Evolutionary conservation across 2,329 filamentous ascomycete genomes (phyloP), one percentile per base, ranked within the genome.

Genomic region (Colletotrichum godetiae): DNA sequence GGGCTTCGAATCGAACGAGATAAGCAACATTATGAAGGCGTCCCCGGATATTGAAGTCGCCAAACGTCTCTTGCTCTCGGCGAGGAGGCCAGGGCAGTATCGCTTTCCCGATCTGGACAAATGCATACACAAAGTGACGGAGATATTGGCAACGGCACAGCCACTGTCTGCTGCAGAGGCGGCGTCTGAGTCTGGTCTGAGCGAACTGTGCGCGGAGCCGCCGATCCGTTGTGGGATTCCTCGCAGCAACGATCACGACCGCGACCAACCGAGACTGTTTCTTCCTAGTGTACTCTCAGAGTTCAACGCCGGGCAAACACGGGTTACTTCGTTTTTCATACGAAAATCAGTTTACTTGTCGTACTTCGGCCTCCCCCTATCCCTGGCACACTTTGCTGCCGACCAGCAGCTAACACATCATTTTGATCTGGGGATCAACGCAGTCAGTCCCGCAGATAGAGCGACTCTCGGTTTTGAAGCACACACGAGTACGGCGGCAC

Each of bases 1-100:
- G n/a, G 57, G 65, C 31, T 67, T 67, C 4, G 12, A 60, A 55
- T 67, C 56, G 22, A 19, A 67, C 4, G 22, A 67, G 12, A 29
- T 67, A 12, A 37, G 57, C n/a, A 60, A 60, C 12, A 67, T 67
- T 5, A 27, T 61, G 2, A 37, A 27, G 27, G 42, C 46, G 6
- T 67, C 56, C 22, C 56, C 19, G 37, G 29, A 60, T 33, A 4
- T 63, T 60, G 22, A 67, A 67, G 65, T 55, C 27, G 22, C 56
- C n/a, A 67, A 55, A 60, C 56, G 65, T 5, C 22, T 63, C 35
- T 46, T 67, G n/a, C 65, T 67, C 19, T 35, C 27, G n/a, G 31
- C 31, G 13, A 67, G 65, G 53, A 67, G 55, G 63, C 63, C 7
- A 56, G 22, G 31, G 33, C 24, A 66, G 33, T 66, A 66, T 29